A percentile compares a stretch with the other conserved stretches of the same genome.
These are phyloP conservation scores for Emericellopsis cladophorae DNA, from an alignment of 2,329 filamentous ascomycete genomes.

Conservation along the genomic window DNA sequence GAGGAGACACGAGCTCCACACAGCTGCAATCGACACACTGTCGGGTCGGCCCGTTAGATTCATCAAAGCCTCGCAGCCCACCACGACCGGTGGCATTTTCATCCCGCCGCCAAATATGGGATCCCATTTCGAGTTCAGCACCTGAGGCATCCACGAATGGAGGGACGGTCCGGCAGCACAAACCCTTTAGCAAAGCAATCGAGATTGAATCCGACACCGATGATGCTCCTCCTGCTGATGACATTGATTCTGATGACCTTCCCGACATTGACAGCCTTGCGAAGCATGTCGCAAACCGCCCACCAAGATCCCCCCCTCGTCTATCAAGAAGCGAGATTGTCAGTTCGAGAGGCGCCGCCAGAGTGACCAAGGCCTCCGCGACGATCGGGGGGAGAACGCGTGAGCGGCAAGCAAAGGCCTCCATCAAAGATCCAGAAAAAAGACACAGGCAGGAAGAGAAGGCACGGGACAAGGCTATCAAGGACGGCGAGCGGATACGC, in stretches of 20 bases:
- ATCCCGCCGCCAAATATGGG: constrained; percentile 3
- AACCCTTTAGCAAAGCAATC: constrained; percentile 13
- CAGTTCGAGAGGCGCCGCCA: constrained; percentile 6
- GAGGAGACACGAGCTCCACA: too few species aligned
- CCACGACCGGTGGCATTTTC: too few species aligned
- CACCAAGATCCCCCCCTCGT: constrained; percentile 10
- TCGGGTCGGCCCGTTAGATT: neutral
- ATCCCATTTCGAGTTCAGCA: constrained; percentile 39
- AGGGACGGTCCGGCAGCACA: constrained; percentile 12
- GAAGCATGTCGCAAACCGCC: constrained; percentile 1
- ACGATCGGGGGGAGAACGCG: constrained; percentile 21
- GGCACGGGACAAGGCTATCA: constrained; percentile 47
- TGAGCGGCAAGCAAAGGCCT: constrained; percentile 30
- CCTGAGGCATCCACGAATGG: constrained; percentile 23
- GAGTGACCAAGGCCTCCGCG: constrained; percentile 2
- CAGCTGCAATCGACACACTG: too few species aligned
- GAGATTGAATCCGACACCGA: constrained; percentile 21
- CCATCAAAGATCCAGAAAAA: constrained; percentile 39
- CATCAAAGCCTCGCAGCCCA: neutral
- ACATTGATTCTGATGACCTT: constrained; percentile 27
- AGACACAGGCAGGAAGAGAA: constrained; percentile 43
- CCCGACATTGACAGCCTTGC: constrained; percentile 30
- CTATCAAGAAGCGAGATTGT: constrained; percentile 18
- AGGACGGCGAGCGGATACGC: constrained; percentile 47
- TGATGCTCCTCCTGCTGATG: neutral